These are phyloP conservation scores for Paramyrothecium sp. DNA, from an alignment of 2,329 filamentous ascomycete genomes.

Conservation along the genomic window DNA sequence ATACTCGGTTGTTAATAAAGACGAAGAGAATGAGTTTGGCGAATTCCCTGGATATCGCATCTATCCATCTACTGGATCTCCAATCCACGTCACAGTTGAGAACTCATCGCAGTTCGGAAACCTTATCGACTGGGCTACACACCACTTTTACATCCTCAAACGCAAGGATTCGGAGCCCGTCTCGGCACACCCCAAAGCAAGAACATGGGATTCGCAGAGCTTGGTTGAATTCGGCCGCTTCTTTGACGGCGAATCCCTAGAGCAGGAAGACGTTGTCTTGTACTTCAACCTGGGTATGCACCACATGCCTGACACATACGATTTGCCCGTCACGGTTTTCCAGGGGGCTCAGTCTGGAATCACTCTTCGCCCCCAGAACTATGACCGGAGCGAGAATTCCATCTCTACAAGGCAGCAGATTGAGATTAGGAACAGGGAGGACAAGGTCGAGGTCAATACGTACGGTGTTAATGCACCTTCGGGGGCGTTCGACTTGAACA, in stretches of 20 bases:
- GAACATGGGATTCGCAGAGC: slow-evolving; percentile 40
- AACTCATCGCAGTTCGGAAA: slow-evolving; percentile 45
- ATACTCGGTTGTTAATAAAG: slow-evolving; percentile 48
- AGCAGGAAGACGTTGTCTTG: slow-evolving; percentile 40
- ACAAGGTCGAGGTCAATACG: neutral
- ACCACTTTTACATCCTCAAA: slow-evolving; percentile 48
- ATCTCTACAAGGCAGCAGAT: slow-evolving; percentile 6
- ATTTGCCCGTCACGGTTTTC: slow-evolving; percentile 1
- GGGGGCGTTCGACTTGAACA: slow-evolving; percentile 3
- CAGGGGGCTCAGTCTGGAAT: slow-evolving; percentile 3
- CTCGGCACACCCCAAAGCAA: slow-evolving; percentile 36
- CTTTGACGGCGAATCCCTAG: slow-evolving; percentile 35
- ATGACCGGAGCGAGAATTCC: slow-evolving; percentile 4
- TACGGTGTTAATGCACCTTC: slow-evolving; percentile 3
- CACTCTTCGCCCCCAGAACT: slow-evolving; percentile 6
- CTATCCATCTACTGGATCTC: slow-evolving; percentile 1
- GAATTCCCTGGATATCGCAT: slow-evolving; percentile 43
- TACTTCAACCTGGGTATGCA: slow-evolving; percentile 58
- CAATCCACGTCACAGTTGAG: slow-evolving; percentile 41
- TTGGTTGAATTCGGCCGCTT: slow-evolving; percentile 51
- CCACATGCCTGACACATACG: slow-evolving; percentile 48
- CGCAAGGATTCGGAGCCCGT: slow-evolving; percentile 51
- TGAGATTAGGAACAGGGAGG: slow-evolving; percentile 2
- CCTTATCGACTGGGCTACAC: slow-evolving; percentile 43
- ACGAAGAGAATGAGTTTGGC: slow-evolving; percentile 44